A percentile compares a stretch with the other conserved stretches of the same genome.
These are phyloP conservation scores for Colletotrichum falcatum DNA, from an alignment of 2,329 filamentous ascomycete species.

Conservation along the genomic window DNA sequence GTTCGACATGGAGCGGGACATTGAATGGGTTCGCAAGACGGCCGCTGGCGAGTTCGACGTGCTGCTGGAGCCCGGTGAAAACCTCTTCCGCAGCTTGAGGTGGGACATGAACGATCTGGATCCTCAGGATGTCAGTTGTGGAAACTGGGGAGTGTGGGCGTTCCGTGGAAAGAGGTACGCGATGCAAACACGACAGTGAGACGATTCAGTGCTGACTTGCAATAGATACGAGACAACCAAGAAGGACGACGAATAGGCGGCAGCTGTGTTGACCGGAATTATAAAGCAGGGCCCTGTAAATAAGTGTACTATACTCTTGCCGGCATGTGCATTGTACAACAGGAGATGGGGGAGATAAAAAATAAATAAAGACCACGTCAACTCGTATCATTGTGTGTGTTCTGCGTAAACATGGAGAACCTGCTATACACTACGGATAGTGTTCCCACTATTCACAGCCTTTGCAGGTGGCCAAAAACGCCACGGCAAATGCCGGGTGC, in stretches of 20 bases:
- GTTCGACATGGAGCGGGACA: slow-evolving; percentile 92
- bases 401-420: neutral
- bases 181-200: neutral
- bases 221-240: slow-evolving; percentile 72
- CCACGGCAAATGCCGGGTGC: neutral
- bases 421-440: neutral
- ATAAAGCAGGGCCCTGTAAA: slow-evolving; percentile 31
- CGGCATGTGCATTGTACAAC: slow-evolving; percentile 38
- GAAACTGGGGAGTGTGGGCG: slow-evolving; percentile 97
- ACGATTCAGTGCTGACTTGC: slow-evolving; percentile 48
- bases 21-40: slow-evolving; percentile 88
- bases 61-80: slow-evolving; percentile 91
- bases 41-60: slow-evolving; percentile 92
- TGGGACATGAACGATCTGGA: slow-evolving; percentile 98
- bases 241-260: slow-evolving; percentile 54
- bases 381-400: slow-evolving; percentile 1
- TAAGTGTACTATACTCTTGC: slow-evolving; percentile 39
- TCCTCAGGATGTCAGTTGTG: slow-evolving; percentile 92
- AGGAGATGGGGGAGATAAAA: slow-evolving; percentile 7
- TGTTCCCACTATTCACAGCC: neutral
- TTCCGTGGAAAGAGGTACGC: slow-evolving; percentile 95
- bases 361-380: slow-evolving; percentile 24
- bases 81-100: slow-evolving; percentile 89
- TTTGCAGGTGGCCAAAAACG: neutral
- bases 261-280: neutral